Evolutionary conservation across 2,329 filamentous ascomycete genomes (phyloP).

Genomic region (Penicillium sp.): DNA sequence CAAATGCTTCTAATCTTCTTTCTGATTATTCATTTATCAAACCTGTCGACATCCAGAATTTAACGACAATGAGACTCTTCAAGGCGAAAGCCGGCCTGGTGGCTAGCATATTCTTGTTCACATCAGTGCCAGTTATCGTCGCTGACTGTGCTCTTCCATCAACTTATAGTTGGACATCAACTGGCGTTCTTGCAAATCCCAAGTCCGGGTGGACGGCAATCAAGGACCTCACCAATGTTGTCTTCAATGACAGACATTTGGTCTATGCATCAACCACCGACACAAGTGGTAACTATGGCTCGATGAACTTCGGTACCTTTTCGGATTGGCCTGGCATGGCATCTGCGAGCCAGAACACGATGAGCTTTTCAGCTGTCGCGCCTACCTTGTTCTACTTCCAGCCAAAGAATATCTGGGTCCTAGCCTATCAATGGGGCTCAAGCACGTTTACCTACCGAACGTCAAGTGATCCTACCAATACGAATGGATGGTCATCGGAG

Average conservation of each 20-base stretch:
- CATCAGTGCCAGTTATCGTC: constrained; percentile 3
- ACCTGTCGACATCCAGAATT: neutral
- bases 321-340: constrained; percentile 58
- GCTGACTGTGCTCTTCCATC: constrained; percentile 52
- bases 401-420: constrained; percentile 66
- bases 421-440: constrained; percentile 68
- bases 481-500: constrained; percentile 60
- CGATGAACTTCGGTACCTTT: constrained; percentile 63
- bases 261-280: constrained; percentile 63
- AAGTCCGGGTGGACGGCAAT: constrained; percentile 61
- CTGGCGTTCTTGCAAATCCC: constrained; percentile 56
- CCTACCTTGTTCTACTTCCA: constrained; percentile 67
- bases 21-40: no score
- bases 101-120: constrained; percentile 1
- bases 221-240: constrained; percentile 65
- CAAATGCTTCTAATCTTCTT: no score
- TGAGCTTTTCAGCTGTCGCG: constrained; percentile 56
- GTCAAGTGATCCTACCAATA: constrained; percentile 61
- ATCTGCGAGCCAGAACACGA: constrained; percentile 57
- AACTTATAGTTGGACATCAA: constrained; percentile 62
- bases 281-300: constrained; percentile 55
- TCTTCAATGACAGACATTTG: constrained; percentile 63
- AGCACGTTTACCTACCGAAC: constrained; percentile 65
- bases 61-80: constrained; percentile 1
- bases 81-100: neutral